These are phyloP conservation scores for Xylaria sp. DNA, from an alignment of 2,329 filamentous ascomycete genomes.

Conservation along the genomic window DNA sequence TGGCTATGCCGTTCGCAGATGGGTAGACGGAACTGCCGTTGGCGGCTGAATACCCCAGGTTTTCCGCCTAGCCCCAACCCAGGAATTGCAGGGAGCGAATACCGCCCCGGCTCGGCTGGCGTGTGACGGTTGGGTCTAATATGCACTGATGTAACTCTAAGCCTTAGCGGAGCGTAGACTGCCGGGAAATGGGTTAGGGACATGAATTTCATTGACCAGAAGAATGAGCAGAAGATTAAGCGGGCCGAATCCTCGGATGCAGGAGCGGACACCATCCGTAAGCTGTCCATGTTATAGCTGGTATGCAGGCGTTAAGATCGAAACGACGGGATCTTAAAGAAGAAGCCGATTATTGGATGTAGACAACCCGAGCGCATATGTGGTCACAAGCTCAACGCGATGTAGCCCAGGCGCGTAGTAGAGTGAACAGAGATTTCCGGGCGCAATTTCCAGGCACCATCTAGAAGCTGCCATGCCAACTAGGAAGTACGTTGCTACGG, in stretches of 20 bases:
- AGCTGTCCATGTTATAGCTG: background rate
- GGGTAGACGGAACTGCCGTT: slow-evolving; percentile 33
- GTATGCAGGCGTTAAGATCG: background rate
- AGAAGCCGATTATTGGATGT: background rate
- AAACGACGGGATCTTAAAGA: background rate
- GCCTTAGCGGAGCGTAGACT: slow-evolving; percentile 19
- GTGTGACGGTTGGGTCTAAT: slow-evolving; percentile 20
- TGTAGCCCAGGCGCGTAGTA: background rate
- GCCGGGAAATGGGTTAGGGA: slow-evolving; percentile 16
- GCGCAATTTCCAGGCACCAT: too few relatives aligned
- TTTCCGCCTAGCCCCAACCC: slow-evolving; percentile 31
- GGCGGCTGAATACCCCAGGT: slow-evolving; percentile 37
- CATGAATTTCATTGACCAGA: background rate
- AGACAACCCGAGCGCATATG: background rate
- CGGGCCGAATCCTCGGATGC: slow-evolving; percentile 16
- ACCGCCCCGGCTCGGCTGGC: slow-evolving; percentile 2
- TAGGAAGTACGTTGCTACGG: background rate
- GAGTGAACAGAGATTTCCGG: background rate
- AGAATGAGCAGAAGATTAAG: slow-evolving; percentile 5
- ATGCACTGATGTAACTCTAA: slow-evolving; percentile 17
- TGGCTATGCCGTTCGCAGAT: slow-evolving; percentile 30
- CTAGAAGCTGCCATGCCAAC: too few relatives aligned
- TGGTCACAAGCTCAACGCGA: background rate
- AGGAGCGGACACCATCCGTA: background rate
- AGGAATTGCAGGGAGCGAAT: slow-evolving; percentile 18